Percentiles rank a stretch among this genome's conserved stretches.
phyloP scores from a whole-genome alignment of 208 protist species.

The Acanthamoeba culbertsoni region DNA sequence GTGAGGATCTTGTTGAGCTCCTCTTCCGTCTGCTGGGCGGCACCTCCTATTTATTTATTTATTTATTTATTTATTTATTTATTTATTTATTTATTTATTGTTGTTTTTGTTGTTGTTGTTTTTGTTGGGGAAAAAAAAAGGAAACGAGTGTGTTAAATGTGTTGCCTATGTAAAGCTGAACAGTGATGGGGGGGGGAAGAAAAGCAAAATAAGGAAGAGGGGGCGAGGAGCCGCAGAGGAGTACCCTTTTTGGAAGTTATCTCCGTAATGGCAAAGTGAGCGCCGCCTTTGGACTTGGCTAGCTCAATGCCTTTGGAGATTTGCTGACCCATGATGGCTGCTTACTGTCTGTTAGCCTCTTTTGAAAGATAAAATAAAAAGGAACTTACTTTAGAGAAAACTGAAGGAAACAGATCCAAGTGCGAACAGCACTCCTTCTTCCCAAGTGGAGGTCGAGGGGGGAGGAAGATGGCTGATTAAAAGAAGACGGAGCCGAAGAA shows the following conservation, averaged over 20 bases:
- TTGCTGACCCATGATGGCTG: not conserved
- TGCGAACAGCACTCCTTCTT: not conserved
- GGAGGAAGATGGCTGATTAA: not conserved
- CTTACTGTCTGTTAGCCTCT: no score
- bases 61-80: not conserved
- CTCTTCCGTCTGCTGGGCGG: conserved; percentile 20
- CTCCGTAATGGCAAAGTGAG: conserved; percentile 56
- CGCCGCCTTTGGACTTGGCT: conserved; percentile 52
- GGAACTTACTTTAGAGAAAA: no score
- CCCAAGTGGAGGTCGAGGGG: not conserved
- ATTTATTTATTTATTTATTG: not conserved
- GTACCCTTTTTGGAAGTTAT: conserved; percentile 13
- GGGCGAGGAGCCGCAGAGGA: not conserved
- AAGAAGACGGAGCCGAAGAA: no score
- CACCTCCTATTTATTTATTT: not conserved
- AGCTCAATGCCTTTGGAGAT: conserved; percentile 55
- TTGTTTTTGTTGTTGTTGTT: not conserved
- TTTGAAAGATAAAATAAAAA: no score
- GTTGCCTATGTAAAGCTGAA: no score
- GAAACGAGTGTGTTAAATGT: no score
- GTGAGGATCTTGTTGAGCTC: conserved; percentile 49
- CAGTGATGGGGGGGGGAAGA: no score
- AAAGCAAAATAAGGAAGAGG: not conserved
- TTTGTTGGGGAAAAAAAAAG: no score
- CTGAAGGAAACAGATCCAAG: no score